Evolutionary conservation across 805 yeast species (phyloP).

Genomic region (Monosporozyma aquatica): DNA sequence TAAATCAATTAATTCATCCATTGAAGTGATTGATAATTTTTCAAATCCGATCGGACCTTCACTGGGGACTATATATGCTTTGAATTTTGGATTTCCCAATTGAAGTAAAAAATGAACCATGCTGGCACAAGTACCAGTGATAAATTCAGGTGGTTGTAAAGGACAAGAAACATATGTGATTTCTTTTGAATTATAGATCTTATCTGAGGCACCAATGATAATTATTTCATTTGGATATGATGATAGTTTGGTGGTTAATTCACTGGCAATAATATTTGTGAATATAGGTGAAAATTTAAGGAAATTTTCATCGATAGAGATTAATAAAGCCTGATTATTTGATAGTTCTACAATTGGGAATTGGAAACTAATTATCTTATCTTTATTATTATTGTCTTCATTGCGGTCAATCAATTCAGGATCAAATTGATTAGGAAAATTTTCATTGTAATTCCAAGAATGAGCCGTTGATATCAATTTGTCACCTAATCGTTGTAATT

Average conservation of each 20-base stretch:
- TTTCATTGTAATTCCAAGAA: conserved; percentile 21
- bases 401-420: conserved; percentile 8
- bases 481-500: background rate
- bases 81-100: conserved; percentile 9
- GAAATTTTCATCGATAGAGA: conserved; percentile 24
- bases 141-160: conserved; percentile 51
- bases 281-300: conserved; percentile 31
- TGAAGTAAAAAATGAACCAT: conserved; percentile 23
- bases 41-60: conserved; percentile 59
- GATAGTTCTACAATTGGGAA: conserved; percentile 17
- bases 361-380: conserved; percentile 9
- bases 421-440: conserved; percentile 23
- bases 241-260: conserved; percentile 17
- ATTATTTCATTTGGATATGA: conserved; percentile 31
- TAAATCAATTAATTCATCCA: conserved; percentile 23
- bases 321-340: conserved; percentile 13
- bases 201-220: conserved; percentile 24
- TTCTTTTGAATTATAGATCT: conserved; percentile 17
- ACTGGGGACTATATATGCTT: conserved; percentile 33
- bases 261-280: conserved; percentile 24
- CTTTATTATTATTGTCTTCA: background rate
- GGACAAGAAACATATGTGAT: conserved; percentile 19
- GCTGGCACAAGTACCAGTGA: conserved; percentile 51
- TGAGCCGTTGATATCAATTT: conserved; percentile 1
- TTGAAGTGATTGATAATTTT: conserved; percentile 32